These are phyloP conservation scores for Aspergillus fijiensis DNA, from an alignment of 2,329 filamentous ascomycete species.

Conservation along the genomic window DNA sequence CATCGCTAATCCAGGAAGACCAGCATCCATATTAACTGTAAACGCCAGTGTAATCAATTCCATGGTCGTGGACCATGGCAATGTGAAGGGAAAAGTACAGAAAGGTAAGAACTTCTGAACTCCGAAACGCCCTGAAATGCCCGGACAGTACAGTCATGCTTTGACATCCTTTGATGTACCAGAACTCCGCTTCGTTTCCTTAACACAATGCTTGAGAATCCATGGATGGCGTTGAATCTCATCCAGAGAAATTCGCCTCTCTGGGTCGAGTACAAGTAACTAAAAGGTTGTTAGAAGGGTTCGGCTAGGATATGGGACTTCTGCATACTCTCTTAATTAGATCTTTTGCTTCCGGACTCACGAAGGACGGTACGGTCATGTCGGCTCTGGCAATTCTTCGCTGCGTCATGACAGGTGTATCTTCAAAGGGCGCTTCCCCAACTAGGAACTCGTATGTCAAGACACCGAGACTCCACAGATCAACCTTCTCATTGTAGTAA, in stretches of 20 bases:
- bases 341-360: constrained; percentile 86
- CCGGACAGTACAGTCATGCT: constrained; percentile 23
- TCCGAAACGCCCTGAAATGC: constrained; percentile 23
- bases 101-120: constrained; percentile 14
- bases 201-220: constrained; percentile 91
- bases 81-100: background rate
- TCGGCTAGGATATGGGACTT: background rate
- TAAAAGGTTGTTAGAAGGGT: constrained; percentile 38
- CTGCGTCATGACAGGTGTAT: constrained; percentile 92
- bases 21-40: background rate
- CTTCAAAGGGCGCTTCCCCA: constrained; percentile 95
- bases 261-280: constrained; percentile 88
- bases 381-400: constrained; percentile 83
- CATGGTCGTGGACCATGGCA: background rate
- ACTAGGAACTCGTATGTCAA: constrained; percentile 95
- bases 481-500: constrained; percentile 92
- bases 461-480: constrained; percentile 93
- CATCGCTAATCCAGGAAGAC: background rate
- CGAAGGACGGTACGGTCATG: constrained; percentile 87
- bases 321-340: constrained; percentile 76
- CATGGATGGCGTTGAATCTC: constrained; percentile 88
- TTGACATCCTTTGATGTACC: constrained; percentile 36
- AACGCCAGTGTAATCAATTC: background rate
- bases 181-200: constrained; percentile 48
- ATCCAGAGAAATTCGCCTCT: constrained; percentile 87